Evolutionary conservation across 2,329 filamentous ascomycete genomes (phyloP).

Genomic region (Cladosporium sp.): DNA sequence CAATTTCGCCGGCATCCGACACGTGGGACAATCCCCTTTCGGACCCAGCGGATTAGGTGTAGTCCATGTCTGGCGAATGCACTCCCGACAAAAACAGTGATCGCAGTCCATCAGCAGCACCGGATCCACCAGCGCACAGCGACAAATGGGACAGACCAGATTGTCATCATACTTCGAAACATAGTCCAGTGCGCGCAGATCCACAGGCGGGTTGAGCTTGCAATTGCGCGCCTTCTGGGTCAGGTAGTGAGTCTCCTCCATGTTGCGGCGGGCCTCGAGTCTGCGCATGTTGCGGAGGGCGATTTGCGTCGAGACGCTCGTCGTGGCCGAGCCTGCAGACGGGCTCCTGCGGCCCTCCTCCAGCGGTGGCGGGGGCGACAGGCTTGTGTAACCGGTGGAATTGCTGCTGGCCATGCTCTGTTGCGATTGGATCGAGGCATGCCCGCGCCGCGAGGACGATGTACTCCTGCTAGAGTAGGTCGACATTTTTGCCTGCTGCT

Average conservation of each 20-base stretch:
- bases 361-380: not conserved
- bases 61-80: constrained; percentile 49
- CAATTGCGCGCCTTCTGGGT: constrained; percentile 23
- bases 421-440: not conserved
- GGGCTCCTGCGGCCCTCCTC: constrained; percentile 6
- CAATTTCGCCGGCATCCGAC: constrained; percentile 44
- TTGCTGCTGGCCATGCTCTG: constrained; percentile 7
- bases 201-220: constrained; percentile 38
- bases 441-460: constrained; percentile 3
- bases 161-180: constrained; percentile 54
- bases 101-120: constrained; percentile 55
- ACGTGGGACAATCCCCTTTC: constrained; percentile 51
- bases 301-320: constrained; percentile 9
- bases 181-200: constrained; percentile 57
- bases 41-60: constrained; percentile 30
- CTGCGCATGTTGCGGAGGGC: constrained; percentile 19
- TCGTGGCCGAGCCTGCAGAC: not conserved
- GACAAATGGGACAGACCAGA: constrained; percentile 61
- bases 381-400: constrained; percentile 7
- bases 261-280: constrained; percentile 28
- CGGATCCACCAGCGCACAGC: constrained; percentile 57
- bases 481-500: not conserved
- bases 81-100: constrained; percentile 60
- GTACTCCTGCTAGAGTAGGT: not conserved
- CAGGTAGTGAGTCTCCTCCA: constrained; percentile 30